Conservation (phyloP, 1,284 basidiomycete species). For the Apiotrichum domesticum region DNA sequence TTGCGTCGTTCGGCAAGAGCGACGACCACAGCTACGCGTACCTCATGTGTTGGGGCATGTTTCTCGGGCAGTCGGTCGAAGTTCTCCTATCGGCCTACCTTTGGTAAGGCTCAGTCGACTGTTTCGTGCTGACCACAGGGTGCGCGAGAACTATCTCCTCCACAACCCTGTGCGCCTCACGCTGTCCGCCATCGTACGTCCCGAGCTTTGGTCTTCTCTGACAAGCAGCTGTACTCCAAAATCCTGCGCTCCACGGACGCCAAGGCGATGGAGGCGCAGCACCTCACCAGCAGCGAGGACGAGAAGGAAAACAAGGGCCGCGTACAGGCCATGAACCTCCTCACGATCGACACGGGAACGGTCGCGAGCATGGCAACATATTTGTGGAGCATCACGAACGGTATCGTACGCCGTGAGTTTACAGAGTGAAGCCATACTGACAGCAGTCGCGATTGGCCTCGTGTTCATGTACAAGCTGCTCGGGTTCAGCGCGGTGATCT, state of each 20-base stretch:
- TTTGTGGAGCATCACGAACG: slow-evolving; percentile 35
- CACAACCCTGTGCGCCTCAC: slow-evolving; percentile 39
- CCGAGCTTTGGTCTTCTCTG: neutral
- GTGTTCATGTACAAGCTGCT: slow-evolving; percentile 41
- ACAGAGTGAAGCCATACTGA: neutral
- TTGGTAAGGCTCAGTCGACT: slow-evolving; percentile 6
- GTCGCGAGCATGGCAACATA: slow-evolving; percentile 35
- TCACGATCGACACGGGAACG: slow-evolving; percentile 37
- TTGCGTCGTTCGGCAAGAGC: slow-evolving; percentile 26
- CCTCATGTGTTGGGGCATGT: slow-evolving; percentile 43
- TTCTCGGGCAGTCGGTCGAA: slow-evolving; percentile 32
- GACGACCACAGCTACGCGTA: slow-evolving; percentile 36
- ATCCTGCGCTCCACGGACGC: slow-evolving; percentile 40
- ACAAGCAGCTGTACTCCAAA: slow-evolving; percentile 39
- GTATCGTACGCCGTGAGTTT: slow-evolving; percentile 31
- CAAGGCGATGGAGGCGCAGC: slow-evolving; percentile 40
- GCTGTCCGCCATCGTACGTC: slow-evolving; percentile 33
- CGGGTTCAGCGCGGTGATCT: slow-evolving; percentile 38
- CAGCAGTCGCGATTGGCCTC: slow-evolving; percentile 34
- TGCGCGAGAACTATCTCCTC: slow-evolving; percentile 41
- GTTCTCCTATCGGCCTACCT: slow-evolving; percentile 19
- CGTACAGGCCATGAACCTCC: slow-evolving; percentile 42
- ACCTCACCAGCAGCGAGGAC: slow-evolving; percentile 23
- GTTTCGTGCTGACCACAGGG: slow-evolving; percentile 12
- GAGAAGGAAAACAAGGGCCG: slow-evolving; percentile 28